Evolutionary conservation across 225 moss, liverwort and hornwort species (phyloP).

Genomic region (Polytrichum commune): DNA sequence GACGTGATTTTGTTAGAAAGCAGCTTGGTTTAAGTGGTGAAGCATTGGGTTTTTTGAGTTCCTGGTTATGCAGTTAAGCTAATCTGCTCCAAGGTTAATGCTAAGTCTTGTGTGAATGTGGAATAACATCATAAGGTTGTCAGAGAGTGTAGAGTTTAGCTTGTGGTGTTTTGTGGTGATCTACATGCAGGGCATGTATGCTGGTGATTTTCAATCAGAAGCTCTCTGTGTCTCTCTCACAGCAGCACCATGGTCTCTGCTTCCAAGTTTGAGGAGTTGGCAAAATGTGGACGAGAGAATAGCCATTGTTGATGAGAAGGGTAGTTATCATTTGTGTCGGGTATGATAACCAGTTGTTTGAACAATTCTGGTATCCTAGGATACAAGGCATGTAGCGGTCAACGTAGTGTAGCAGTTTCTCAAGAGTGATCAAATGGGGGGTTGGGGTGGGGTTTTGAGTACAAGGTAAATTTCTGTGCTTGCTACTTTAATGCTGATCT

Average conservation of each 20-base stretch:
- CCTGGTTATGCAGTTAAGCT: not conserved
- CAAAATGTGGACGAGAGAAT: too few relatives aligned
- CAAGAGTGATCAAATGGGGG: conserved; percentile 12
- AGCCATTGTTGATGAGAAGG: too few relatives aligned
- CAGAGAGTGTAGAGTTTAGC: not conserved
- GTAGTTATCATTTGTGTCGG: too few relatives aligned
- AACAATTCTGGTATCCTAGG: not conserved
- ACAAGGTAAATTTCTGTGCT: not conserved
- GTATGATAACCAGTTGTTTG: too few relatives aligned
- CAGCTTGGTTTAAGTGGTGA: too few relatives aligned
- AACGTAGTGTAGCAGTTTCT: not conserved
- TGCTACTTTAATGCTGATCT: conserved; percentile 21
- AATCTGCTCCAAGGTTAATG: too few relatives aligned
- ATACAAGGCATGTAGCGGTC: not conserved
- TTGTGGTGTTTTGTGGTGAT: not conserved
- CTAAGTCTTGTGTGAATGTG: not conserved
- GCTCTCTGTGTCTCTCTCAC: too few relatives aligned
- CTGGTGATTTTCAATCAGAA: too few relatives aligned
- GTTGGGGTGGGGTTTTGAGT: not conserved
- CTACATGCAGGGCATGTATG: not conserved
- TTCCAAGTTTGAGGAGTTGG: too few relatives aligned
- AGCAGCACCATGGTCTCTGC: too few relatives aligned
- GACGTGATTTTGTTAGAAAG: too few relatives aligned
- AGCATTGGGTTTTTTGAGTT: too few relatives aligned
- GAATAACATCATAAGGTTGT: not conserved